phyloP scores from a whole-genome alignment of 768 basidiomycete species.

The Crassisporium funariophilum region DNA sequence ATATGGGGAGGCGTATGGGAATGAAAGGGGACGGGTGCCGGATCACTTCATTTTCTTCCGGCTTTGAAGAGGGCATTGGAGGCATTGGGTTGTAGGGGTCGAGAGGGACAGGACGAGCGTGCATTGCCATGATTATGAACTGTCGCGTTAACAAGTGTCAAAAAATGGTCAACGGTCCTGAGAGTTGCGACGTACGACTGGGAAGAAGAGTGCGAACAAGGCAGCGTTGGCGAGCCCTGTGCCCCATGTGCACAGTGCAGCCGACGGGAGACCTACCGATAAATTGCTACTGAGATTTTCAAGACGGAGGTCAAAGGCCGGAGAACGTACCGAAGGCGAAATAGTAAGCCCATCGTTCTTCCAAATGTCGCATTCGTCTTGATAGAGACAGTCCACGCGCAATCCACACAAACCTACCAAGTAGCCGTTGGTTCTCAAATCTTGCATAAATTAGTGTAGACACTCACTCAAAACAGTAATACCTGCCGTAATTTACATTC shows the following conservation, averaged over 20 bases:
- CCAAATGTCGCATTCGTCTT: constrained; percentile 68
- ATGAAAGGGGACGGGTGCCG: constrained; percentile 76
- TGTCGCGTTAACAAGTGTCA: constrained; percentile 28
- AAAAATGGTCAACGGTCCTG: neutral
- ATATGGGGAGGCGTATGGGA: constrained; percentile 80
- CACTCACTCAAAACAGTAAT: constrained; percentile 87
- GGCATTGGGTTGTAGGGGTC: constrained; percentile 72
- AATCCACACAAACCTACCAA: constrained; percentile 74
- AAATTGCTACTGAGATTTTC: constrained; percentile 1
- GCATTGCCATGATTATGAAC: constrained; percentile 86
- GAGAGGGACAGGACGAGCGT: constrained; percentile 69
- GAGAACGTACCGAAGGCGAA: constrained; percentile 69
- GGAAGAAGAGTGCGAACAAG: constrained; percentile 81
- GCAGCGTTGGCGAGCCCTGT: constrained; percentile 79
- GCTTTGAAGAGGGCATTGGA: constrained; percentile 21
- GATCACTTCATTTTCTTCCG: constrained; percentile 37
- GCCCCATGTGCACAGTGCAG: constrained; percentile 72
- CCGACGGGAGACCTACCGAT: constrained; percentile 69
- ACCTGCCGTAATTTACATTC: constrained; percentile 44
- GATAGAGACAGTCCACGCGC: constrained; percentile 72
- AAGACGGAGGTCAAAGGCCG: neutral
- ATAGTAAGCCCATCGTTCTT: constrained; percentile 90
- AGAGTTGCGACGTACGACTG: constrained; percentile 53
- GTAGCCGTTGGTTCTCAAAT: neutral
- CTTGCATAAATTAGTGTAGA: neutral